phyloP scores from a whole-genome alignment of 805 yeast genomes.

The Kazachstania martiniae region DNA sequence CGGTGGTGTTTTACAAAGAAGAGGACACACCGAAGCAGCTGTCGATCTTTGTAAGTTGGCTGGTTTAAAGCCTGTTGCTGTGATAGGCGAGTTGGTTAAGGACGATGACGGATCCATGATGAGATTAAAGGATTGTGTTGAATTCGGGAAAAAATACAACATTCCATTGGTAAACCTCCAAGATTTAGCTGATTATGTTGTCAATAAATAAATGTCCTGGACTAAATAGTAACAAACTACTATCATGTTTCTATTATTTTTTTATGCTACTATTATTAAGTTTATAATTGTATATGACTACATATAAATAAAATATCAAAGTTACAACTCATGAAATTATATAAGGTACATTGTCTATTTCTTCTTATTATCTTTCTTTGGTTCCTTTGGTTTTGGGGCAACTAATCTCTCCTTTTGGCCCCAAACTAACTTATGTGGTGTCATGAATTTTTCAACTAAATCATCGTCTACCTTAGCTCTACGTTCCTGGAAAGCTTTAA shows the following conservation, averaged over 20 bases:
- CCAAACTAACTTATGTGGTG: constrained; percentile 68
- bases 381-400: constrained; percentile 47
- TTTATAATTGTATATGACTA: not conserved
- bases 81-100: constrained; percentile 86
- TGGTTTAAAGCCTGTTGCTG: constrained; percentile 76
- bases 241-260: not conserved
- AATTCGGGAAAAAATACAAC: constrained; percentile 50
- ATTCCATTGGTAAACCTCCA: constrained; percentile 74
- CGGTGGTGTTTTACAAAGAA: constrained; percentile 69
- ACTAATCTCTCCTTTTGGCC: constrained; percentile 68
- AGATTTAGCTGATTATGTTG: constrained; percentile 48
- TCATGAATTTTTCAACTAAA: constrained; percentile 60
- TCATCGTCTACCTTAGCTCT: constrained; percentile 57
- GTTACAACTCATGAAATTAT: not conserved
- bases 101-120: constrained; percentile 97
- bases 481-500: constrained; percentile 69
- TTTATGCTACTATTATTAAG: not conserved
- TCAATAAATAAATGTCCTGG: not conserved
- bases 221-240: not conserved
- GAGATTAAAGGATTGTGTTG: constrained; percentile 76
- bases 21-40: constrained; percentile 97
- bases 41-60: constrained; percentile 75
- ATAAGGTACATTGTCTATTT: not conserved
- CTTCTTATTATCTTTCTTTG: constrained; percentile 20
- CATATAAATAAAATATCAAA: constrained; percentile 3